phyloP scores from a whole-genome alignment of 140 eudicot species.

The Anethum foeniculum region DNA sequence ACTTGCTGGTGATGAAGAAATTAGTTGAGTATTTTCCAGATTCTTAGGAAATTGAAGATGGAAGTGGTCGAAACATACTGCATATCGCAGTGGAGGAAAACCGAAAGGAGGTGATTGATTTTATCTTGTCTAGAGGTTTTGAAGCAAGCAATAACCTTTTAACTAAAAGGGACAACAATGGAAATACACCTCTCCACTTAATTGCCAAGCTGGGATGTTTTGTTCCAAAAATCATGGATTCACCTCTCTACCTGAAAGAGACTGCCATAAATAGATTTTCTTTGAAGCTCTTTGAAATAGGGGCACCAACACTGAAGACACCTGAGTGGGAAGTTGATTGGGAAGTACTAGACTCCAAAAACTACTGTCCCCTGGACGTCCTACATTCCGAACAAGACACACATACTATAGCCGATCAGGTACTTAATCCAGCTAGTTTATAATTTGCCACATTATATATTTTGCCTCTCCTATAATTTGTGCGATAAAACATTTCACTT shows the following conservation, averaged over 20 bases:
- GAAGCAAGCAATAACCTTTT: neutral
- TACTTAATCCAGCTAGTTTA: too few relatives aligned
- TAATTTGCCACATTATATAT: too few relatives aligned
- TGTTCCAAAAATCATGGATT: neutral
- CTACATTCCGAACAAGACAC: neutral
- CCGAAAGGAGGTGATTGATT: neutral
- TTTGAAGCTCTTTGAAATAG: too few relatives aligned
- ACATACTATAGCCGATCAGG: neutral
- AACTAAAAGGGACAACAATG: neutral
- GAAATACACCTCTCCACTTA: neutral
- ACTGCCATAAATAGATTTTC: too few relatives aligned
- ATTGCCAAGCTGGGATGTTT: neutral
- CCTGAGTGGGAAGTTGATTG: neutral
- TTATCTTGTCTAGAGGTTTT: neutral
- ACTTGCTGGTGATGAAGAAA: neutral
- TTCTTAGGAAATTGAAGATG: neutral
- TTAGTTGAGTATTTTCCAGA: neutral
- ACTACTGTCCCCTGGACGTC: neutral
- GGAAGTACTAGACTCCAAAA: neutral
- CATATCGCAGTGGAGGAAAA: slow-evolving; percentile 7
- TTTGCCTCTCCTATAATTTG: too few relatives aligned
- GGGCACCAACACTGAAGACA: too few relatives aligned
- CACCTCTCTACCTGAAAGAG: too few relatives aligned
- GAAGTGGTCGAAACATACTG: neutral
- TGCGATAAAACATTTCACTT: too few relatives aligned